A percentile compares a stretch with the other conserved stretches of the same genome.
Conservation (phyloP, 1,139 yeast species). For the Yamadazyma mexicana region DNA sequence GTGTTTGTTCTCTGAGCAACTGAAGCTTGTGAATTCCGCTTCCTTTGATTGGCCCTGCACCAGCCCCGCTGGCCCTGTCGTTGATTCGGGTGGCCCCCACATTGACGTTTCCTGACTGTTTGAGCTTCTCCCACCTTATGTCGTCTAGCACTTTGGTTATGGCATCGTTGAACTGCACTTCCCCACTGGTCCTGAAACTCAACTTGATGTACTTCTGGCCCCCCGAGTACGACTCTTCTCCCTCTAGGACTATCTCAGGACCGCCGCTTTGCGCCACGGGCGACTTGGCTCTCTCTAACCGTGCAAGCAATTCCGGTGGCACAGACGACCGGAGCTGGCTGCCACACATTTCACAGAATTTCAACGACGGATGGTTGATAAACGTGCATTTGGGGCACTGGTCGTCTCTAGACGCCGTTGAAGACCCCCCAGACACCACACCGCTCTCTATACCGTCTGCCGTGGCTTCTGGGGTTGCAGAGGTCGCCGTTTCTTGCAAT, state of each 20-base stretch:
- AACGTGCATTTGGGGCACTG: constrained; percentile 83
- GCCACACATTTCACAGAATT: constrained; percentile 87
- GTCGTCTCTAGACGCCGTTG: constrained; percentile 5
- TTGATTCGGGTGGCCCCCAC: constrained; percentile 33
- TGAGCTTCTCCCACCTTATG: constrained; percentile 44
- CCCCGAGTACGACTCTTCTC: constrained; percentile 33
- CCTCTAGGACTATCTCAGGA: constrained; percentile 25
- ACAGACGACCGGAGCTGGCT: constrained; percentile 40
- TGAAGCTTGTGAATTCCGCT: constrained; percentile 76
- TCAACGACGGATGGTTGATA: constrained; percentile 75
- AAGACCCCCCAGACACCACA: not conserved
- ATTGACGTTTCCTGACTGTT: constrained; percentile 39
- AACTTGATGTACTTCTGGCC: constrained; percentile 47
- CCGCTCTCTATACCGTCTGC: no score
- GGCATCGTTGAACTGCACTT: constrained; percentile 43
- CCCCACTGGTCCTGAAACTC: constrained; percentile 66
- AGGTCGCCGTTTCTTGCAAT: constrained; percentile 5
- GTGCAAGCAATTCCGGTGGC: constrained; percentile 15
- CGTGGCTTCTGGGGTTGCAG: no score
- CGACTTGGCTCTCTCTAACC: no score
- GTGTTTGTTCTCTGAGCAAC: constrained; percentile 53
- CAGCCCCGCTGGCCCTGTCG: constrained; percentile 2
- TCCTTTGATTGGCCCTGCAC: constrained; percentile 4
- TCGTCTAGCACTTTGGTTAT: constrained; percentile 45
- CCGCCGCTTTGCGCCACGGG: no score